Percentiles rank a stretch among this genome's conserved stretches.
phyloP scores from a whole-genome alignment of 148 eudicot species.

The Camellia granthamiana region DNA sequence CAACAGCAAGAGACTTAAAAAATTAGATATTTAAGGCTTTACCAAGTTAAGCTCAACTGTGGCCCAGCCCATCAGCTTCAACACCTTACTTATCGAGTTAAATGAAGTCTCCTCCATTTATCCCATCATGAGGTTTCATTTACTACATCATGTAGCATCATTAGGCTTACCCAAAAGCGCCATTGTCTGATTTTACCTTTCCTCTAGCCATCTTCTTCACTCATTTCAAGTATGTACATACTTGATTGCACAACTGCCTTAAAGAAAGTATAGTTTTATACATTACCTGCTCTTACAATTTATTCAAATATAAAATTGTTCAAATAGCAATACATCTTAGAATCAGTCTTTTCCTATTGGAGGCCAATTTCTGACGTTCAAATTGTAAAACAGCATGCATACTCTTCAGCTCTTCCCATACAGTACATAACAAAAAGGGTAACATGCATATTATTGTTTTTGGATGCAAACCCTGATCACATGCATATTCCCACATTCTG shows the following conservation, averaged over 20 bases:
- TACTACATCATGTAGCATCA: too few relatives aligned
- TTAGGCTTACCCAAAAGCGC: background rate
- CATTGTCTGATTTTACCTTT: background rate
- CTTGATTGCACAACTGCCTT: background rate
- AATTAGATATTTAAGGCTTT: background rate
- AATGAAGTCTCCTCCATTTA: background rate
- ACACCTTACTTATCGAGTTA: background rate
- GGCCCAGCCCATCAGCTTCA: background rate
- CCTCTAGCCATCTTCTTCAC: background rate
- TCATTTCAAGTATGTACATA: background rate
- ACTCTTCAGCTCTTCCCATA: conserved; percentile 5
- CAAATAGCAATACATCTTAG: background rate
- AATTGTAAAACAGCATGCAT: background rate
- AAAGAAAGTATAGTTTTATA: background rate
- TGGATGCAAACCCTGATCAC: background rate
- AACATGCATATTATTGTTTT: background rate
- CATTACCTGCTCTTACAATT: background rate
- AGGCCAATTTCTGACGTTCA: background rate
- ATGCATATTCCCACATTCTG: conserved; percentile 1
- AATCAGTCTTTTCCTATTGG: background rate
- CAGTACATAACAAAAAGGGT: background rate
- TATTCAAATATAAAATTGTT: background rate
- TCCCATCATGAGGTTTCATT: background rate
- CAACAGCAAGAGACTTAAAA: background rate
- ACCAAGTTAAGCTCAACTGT: background rate